Evolutionary conservation across 768 basidiomycete species (phyloP).

Genomic region (Termitomyces sp.): DNA sequence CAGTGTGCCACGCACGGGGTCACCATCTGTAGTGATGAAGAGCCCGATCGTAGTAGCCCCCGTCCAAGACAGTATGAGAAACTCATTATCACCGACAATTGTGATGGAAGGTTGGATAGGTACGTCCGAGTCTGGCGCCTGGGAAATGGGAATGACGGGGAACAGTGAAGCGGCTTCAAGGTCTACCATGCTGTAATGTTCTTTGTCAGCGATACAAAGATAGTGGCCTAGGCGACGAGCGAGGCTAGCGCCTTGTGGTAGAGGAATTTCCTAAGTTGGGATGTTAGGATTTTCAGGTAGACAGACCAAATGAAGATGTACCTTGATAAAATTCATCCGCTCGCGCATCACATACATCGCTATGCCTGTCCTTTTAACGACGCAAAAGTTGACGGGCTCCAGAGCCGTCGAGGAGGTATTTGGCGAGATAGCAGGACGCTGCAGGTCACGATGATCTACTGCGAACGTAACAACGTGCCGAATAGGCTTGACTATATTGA

Average conservation of each 20-base stretch:
- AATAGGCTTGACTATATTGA: conserved; percentile 64
- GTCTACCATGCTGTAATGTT: conserved; percentile 77
- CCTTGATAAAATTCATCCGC: conserved; percentile 59
- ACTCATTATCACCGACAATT: conserved; percentile 75
- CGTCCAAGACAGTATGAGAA: conserved; percentile 83
- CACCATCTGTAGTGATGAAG: conserved; percentile 81
- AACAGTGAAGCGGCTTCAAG: conserved; percentile 67
- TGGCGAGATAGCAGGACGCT: conserved; percentile 40
- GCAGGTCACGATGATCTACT: conserved; percentile 74
- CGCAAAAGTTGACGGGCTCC: conserved; percentile 66
- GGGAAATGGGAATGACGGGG: conserved; percentile 77
- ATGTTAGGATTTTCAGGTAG: neutral
- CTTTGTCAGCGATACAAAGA: conserved; percentile 73
- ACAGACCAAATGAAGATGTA: conserved; percentile 18
- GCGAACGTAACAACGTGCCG: conserved; percentile 79
- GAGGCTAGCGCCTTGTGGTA: conserved; percentile 52
- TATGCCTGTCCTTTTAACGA: conserved; percentile 66
- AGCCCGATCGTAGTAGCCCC: conserved; percentile 79
- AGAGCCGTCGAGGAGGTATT: conserved; percentile 33
- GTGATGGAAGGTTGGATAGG: conserved; percentile 65
- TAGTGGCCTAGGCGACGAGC: conserved; percentile 61
- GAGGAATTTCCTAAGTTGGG: conserved; percentile 61
- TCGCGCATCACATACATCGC: conserved; percentile 66
- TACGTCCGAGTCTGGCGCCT: conserved; percentile 44
- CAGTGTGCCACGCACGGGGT: conserved; percentile 87